A percentile compares a stretch with the other conserved stretches of the same genome.
Evolutionary conservation across 2,329 filamentous ascomycete genomes (phyloP).

Genomic region (Calycina marina): DNA sequence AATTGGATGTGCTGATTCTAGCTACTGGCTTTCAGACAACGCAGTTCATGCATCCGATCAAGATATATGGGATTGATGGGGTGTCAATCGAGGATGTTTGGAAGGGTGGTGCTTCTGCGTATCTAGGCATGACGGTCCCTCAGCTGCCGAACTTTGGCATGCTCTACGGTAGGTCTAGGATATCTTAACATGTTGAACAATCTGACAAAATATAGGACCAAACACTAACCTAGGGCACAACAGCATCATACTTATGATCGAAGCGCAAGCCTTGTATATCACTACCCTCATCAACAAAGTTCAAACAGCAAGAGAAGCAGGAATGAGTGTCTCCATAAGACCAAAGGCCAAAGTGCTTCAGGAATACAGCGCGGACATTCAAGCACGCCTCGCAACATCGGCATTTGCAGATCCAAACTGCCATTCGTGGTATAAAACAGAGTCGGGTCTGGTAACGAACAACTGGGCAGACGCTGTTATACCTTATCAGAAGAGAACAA

Average conservation of each 20-base stretch:
- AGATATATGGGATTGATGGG: constrained; percentile 31
- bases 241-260: constrained; percentile 19
- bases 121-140: constrained; percentile 12
- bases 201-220: too few species aligned
- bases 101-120: constrained; percentile 30
- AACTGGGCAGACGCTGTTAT: constrained; percentile 30
- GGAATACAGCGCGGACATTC: constrained; percentile 13
- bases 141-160: constrained; percentile 16
- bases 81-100: constrained; percentile 34
- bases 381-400: constrained; percentile 8
- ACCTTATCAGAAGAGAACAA: constrained; percentile 35
- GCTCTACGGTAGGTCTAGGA: constrained; percentile 25
- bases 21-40: constrained; percentile 45
- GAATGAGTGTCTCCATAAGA: constrained; percentile 28
- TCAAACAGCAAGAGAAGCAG: constrained; percentile 27
- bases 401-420: constrained; percentile 16
- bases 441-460: constrained; percentile 14
- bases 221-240: constrained; percentile 20
- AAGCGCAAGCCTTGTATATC: constrained; percentile 16
- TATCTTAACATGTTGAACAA: too few species aligned
- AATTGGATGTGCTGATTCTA: constrained; percentile 40
- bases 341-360: constrained; percentile 26
- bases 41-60: constrained; percentile 43
- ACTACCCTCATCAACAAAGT: constrained; percentile 24
- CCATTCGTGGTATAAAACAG: constrained; percentile 17